Evolutionary conservation across 2,329 filamentous ascomycete species (phyloP), one percentile per base, ranked within the genome.

Genomic region (Colletotrichum liaoningense): DNA sequence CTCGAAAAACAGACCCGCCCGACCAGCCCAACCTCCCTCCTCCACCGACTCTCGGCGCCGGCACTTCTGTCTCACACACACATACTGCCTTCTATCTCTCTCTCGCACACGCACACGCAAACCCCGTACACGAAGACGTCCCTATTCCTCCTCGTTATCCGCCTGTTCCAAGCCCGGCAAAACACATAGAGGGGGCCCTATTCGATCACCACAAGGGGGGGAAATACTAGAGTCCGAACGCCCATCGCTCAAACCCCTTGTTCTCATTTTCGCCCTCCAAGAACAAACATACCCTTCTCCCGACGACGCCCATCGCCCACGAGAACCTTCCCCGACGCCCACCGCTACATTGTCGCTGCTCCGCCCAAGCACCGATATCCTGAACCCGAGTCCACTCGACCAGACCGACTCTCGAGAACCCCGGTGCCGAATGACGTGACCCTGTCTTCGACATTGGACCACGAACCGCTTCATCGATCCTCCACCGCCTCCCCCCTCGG

Each of bases 11-110:
- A 60, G 70, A 73, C 70, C 70, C 70, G 67, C 70, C 67, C 66
- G 49, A 66, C 55, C 67, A 70, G 70, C 70, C 70, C 70, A 73
- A 73, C 70, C 70, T 73, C 60, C 59, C 70, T 65, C 70, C 55
- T 73, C 70, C 70, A 73, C 70, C 67, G 67, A 73, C 70, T 60
- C 46, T 73, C 70, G 70, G 70, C 70, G 70, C 60, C 70, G 70
- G 70, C 70, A 73, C 30, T 70, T 73, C 60, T 73, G 59, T 65
- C 60, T 65, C 69, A 65, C 67, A 65, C 54, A 52, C 46, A 52
- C 38, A 56, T 57, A 35, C 28, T 56, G 26, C 49, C 67, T 26
- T 33, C 28, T 22, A n/a, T n/a, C 42, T 19, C 16, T 46, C 42
- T 16, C 60, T 16, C 60, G n/a, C 26, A 35, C 19, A 35, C 9